Evolutionary conservation across 2,329 filamentous ascomycete genomes (phyloP), one percentile per base, ranked within the genome.

Genomic region (Fusarium pseudocircinatum): DNA sequence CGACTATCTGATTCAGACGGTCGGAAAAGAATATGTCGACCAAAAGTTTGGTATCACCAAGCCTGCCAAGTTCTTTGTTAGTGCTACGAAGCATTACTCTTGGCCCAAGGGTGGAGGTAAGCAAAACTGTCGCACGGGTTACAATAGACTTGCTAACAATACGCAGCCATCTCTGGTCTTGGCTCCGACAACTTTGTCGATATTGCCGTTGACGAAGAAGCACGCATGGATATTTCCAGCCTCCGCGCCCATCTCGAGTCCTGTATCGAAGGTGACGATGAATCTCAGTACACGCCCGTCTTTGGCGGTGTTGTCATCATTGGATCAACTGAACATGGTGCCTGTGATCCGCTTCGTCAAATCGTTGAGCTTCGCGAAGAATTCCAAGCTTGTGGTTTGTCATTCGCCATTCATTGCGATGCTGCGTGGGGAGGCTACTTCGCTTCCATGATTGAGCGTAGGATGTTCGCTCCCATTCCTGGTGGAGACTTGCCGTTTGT

Each of bases 31-130:
- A 40, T 34, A 53, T 18, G 44, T 60, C 5, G 36, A 60, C 5
- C 28, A 34, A 18, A 12, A 53, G 9, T 60, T 53, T 18, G 36
- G 46, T 0, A 60, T 60, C 7, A 53, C 16, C 8, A 60, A 53
- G 12, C 57, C 57, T 24, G 57, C 34, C 26, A 53, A 60, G 57
- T 60, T 60, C n/a, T 60, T 53, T 12, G 44, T 60, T 4, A 42
- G 57, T 34, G 44, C 57, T 18, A 60, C 44, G 13, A 60, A 60
- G 44, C 57, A 60, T 53, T 60, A 60, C 16, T 60, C 57, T n/a
- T 60, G 57, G 46, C 57, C 57, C 0, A 53, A 53, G 9, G 57
- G 57, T 8, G 57, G 57, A 40, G 57, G 57, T 53, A 10, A 22
- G 12, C 28, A 30, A 30, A 30, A 30, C 28, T 9, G 28, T 30